Base-by-base conservation (phyloP, 2,329 filamentous ascomycete genomes). In the Ophiobolus disseminans region DNA sequence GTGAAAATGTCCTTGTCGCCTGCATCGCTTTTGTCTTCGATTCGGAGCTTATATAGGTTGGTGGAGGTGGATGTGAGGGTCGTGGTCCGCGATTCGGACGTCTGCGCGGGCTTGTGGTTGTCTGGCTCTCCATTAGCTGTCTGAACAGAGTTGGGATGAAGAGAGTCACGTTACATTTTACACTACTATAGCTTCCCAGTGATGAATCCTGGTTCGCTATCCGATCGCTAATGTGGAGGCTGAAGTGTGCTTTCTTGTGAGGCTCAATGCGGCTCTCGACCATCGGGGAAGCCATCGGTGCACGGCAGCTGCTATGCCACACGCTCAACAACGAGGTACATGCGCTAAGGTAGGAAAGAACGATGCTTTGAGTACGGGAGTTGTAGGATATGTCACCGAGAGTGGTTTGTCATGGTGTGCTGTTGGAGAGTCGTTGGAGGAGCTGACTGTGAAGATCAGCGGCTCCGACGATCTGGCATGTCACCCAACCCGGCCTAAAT, bases 21-120 rank as follows among this genome's bases (percentile, higher is more conserved):
- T 7, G 63, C 55, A 7, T 55, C 41, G 17, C 60, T 57, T 6
- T 52, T 47, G 35, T 73, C 69, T 19, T 63, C 55, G 25, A 75
- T 56, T 6, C 45, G 57, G 5, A 75, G 65, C 4, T 49, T 66
- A 45, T 67, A 72, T 11, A 53, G 26, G 48, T 62, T 61, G 40
- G 51, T 31, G 5, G 67, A 59, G 4, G 62, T 43, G 13, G 65
- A 53, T 7, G 59, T 65, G 26, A 71, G 56, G 1, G 57, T 63
- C 17, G 69, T 61, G 25, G 56, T 58, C 38, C 70, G 66, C 17
- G 62, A 60, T 6, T 68, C 55, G 42, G 62, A 52, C 6, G 62
- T 57, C 45, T 70, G 71, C 26, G 58, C 52, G 20, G 77, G 76
- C 58, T 76, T 79, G 63, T 79, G 72, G 58, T 80, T 80, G 67